Evolutionary conservation across 768 basidiomycete genomes (phyloP).

Genomic region (Paxillus rubicundulus): DNA sequence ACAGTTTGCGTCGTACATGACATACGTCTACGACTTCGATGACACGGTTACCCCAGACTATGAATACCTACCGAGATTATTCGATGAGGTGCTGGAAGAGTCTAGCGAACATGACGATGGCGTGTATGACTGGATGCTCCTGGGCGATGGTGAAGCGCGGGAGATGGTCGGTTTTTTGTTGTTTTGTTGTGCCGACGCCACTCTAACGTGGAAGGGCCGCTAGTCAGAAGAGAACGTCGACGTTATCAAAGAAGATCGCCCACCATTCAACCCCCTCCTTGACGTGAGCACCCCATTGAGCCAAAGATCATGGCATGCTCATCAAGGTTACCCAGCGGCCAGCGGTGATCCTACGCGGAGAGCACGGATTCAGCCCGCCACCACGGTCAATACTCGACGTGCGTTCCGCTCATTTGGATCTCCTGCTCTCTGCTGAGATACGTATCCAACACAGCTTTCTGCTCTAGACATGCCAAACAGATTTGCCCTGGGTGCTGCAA

Average conservation of each 20-base stretch:
- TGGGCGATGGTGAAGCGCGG: neutral
- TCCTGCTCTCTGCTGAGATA: neutral
- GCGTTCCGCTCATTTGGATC: neutral
- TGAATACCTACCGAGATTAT: neutral
- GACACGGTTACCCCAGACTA: neutral
- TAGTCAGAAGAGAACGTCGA: neutral
- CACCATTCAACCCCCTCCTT: neutral
- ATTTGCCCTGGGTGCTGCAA: neutral
- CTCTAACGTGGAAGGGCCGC: too few species aligned
- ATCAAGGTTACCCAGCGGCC: neutral
- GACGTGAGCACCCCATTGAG: neutral
- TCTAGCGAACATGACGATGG: neutral
- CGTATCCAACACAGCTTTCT: neutral
- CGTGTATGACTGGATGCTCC: neutral
- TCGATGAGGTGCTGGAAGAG: neutral
- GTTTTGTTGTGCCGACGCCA: too few species aligned
- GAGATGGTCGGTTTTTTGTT: neutral
- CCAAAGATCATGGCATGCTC: neutral
- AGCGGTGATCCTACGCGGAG: neutral
- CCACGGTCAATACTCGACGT: neutral
- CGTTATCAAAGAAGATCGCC: neutral
- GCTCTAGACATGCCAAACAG: neutral
- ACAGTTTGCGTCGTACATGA: neutral
- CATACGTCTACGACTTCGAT: neutral
- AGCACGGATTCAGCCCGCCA: neutral